Base-by-base conservation (phyloP, 192 early-diverging fungal species). In the Borealophlyctis nickersoniae region DNA sequence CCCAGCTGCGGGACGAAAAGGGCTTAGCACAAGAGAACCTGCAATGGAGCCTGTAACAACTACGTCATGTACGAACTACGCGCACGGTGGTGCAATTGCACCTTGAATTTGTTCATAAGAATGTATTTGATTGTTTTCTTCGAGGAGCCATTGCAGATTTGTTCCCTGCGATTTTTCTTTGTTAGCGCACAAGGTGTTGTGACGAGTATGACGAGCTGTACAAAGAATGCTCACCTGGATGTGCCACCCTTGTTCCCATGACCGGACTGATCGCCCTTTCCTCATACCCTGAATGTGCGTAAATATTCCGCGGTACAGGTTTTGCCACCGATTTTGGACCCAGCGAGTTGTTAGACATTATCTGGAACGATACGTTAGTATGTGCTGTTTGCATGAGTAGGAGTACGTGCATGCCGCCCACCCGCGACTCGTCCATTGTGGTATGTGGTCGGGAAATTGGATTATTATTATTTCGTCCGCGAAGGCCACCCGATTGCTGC, bases 131-230 rank as follows among this genome's bases (percentile, higher is more conserved):
- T 24, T 26, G 22, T 30, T 22, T 19, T 61, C 39, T 66, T 51
- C 64, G 53, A n/a, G 45, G 64, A 4, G 55, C 56, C 9, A 66
- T 66, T n/a, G 64, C 64, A n/a, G 64, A 66, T 49, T 66, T 66
- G 0, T 49, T 56, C 11, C 64, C 62, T 63, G 32, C 11, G 54
- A 7, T 27, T 51, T 55, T 14, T 23, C 1, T 19, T 62, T 53
- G 1, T n/a, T n/a, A n/a, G n/a, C n/a, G n/a, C n/a, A n/a, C n/a
- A 52, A 13, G 39, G 23, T 22, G 29, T 26, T 22, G 19, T 54
- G 16, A 28, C 29, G 11, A 54, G 22, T 34, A 13, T 27, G 32
- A 58, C 33, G 29, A 34, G 27, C 32, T 28, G 16, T 39, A 14
- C 1, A 23, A 26, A 11, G 33, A 27, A 56, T 52, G 0, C 1